Evolutionary conservation across 495 filamentous ascomycete genomes (phyloP).

Genomic region (Trichoderma erinaceum): DNA sequence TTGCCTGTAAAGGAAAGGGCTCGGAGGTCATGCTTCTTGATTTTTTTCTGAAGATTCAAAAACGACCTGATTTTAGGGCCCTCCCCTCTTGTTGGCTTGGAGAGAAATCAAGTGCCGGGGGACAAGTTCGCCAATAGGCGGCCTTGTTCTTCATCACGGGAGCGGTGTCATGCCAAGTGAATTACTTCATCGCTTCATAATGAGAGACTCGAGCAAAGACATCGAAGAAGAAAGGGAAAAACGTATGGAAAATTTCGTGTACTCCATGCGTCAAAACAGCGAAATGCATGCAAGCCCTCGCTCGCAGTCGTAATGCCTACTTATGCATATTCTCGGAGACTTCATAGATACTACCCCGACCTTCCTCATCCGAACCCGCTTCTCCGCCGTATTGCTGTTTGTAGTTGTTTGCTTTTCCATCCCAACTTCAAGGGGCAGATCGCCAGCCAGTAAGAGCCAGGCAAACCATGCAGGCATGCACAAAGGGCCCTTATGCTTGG

Average conservation of each 20-base stretch:
- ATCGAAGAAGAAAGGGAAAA: not conserved
- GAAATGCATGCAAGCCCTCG: not conserved
- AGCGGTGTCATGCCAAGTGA: not conserved
- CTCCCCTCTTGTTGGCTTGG: not conserved
- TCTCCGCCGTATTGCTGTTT: not conserved
- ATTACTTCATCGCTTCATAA: not conserved
- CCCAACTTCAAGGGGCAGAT: not conserved
- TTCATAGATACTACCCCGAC: not conserved
- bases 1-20: not conserved
- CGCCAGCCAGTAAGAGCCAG: constrained; percentile 1
- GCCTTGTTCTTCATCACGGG: not conserved
- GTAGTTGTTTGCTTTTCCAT: not conserved
- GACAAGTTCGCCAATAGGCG: not conserved
- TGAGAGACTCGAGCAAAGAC: too few species aligned
- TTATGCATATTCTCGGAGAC: not conserved
- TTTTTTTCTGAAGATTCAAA: not conserved
- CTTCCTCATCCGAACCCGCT: constrained; percentile 7
- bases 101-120: not conserved
- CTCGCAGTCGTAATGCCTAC: not conserved
- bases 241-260: not conserved
- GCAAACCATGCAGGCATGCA: not conserved
- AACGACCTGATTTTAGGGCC: not conserved
- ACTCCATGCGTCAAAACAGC: not conserved
- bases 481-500: not conserved
- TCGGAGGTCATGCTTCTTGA: not conserved